Percentiles rank a stretch among this genome's conserved stretches.
Conservation (phyloP, 305 asterid species). For the Lippia alba region DNA sequence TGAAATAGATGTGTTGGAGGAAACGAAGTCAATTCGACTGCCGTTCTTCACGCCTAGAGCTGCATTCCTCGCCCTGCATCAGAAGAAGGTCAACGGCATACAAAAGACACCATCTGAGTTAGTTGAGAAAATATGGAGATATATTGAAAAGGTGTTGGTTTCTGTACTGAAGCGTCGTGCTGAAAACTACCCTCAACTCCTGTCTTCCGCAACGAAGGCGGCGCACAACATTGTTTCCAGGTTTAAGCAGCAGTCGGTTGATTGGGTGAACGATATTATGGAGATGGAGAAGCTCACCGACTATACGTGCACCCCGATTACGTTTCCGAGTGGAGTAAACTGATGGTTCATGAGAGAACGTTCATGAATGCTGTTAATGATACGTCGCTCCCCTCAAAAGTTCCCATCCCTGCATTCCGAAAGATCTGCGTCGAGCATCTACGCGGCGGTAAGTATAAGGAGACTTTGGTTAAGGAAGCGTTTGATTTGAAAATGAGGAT, state of each 20-base stretch:
- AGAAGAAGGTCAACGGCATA: slow-evolving; percentile 32
- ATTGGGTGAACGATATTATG: slow-evolving; percentile 39
- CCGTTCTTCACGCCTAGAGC: slow-evolving; percentile 41
- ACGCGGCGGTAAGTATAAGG: too few species aligned
- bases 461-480: slow-evolving; percentile 27
- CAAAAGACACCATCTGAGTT: slow-evolving; percentile 30
- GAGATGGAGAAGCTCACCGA: slow-evolving; percentile 52
- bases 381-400: too few species aligned
- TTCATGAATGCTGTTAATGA: too few species aligned
- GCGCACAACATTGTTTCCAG: slow-evolving; percentile 20
- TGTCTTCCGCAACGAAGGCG: slow-evolving; percentile 26
- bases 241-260: slow-evolving; percentile 14
- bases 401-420: too few species aligned
- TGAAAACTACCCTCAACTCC: slow-evolving; percentile 39
- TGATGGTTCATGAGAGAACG: too few species aligned
- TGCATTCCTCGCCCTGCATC: slow-evolving; percentile 33
- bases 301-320: slow-evolving; percentile 50
- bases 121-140: slow-evolving; percentile 33
- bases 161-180: slow-evolving; percentile 29
- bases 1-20: slow-evolving; percentile 43
- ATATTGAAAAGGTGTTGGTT: slow-evolving; percentile 14
- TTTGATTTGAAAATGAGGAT: slow-evolving; percentile 1
- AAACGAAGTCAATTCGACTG: slow-evolving; percentile 36
- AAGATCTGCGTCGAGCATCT: too few species aligned
- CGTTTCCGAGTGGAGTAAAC: too few species aligned